phyloP scores from a whole-genome alignment of 371 early-diverging fungal species.

The Batrachochytrium dendrobatidis region DNA sequence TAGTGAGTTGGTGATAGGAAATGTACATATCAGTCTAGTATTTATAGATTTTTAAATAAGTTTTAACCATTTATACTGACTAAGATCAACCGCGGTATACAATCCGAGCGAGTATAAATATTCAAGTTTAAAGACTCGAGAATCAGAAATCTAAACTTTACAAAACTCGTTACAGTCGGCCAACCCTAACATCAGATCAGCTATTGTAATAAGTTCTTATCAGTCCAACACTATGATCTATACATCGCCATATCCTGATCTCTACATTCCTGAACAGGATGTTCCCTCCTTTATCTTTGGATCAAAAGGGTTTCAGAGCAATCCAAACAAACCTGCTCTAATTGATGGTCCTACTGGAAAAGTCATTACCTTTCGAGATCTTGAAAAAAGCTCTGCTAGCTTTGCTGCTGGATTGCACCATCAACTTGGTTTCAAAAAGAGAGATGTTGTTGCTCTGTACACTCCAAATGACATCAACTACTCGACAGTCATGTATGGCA shows the following conservation, averaged over 20 bases:
- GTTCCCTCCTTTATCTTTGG: constrained; percentile 20
- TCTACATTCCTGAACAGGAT: background rate
- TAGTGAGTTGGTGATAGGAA: too few relatives aligned
- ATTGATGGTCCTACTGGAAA: constrained; percentile 52
- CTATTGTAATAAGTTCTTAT: too few relatives aligned
- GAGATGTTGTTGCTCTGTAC: constrained; percentile 61
- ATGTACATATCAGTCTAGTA: too few relatives aligned
- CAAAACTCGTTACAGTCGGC: too few relatives aligned
- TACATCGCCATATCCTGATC: constrained; percentile 27
- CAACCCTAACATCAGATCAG: too few relatives aligned
- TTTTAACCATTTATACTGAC: too few relatives aligned
- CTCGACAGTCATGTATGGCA: constrained; percentile 43
- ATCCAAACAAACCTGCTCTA: constrained; percentile 16
- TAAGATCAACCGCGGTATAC: too few relatives aligned
- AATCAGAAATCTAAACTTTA: too few relatives aligned
- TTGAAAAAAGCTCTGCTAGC: constrained; percentile 43
- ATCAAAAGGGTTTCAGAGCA: constrained; percentile 16
- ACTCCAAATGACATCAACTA: constrained; percentile 64
- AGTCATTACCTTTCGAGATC: constrained; percentile 54
- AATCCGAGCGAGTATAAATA: too few relatives aligned
- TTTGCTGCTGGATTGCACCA: constrained; percentile 70
- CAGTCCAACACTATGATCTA: constrained; percentile 30
- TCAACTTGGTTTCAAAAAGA: constrained; percentile 45
- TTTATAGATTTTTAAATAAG: too few relatives aligned
- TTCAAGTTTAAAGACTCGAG: too few relatives aligned